phyloP scores from a whole-genome alignment of 169 alveolate species.

The Plasmodium cynomolgi region DNA sequence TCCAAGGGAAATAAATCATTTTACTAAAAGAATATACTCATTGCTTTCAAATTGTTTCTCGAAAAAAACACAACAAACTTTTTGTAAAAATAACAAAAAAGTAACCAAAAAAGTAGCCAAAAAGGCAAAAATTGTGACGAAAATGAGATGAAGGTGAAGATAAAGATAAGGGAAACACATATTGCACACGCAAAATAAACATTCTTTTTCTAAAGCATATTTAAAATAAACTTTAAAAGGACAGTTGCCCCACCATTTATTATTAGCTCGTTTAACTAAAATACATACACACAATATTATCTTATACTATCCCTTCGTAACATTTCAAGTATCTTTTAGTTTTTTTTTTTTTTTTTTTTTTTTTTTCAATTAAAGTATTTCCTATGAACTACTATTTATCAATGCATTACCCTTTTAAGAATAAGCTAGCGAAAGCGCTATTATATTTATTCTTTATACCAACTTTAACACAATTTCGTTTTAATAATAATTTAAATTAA shows the following conservation, averaged over 20 bases:
- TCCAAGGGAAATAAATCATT: not conserved
- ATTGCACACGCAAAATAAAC: not conserved
- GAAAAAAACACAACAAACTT: not conserved
- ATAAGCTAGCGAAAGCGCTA: not conserved
- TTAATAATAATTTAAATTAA: not conserved
- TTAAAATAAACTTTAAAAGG: not conserved
- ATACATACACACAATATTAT: not conserved
- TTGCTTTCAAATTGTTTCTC: not conserved
- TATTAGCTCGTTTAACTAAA: not conserved
- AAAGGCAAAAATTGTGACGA: not conserved
- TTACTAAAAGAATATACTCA: not conserved
- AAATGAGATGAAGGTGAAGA: not conserved
- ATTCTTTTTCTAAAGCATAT: not conserved
- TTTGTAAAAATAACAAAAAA: not conserved
- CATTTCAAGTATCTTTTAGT: not conserved
- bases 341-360: not conserved
- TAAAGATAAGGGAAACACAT: too few relatives aligned
- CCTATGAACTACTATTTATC: not conserved
- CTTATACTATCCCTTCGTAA: not conserved
- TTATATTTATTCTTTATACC: not conserved
- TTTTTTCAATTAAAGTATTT: not conserved
- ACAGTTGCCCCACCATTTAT: not conserved
- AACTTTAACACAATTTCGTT: not conserved
- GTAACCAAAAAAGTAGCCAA: not conserved
- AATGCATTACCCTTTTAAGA: not conserved